Conservation (phyloP, 441 rosid species). For the Cnidoscolus chayamansa region DNA sequence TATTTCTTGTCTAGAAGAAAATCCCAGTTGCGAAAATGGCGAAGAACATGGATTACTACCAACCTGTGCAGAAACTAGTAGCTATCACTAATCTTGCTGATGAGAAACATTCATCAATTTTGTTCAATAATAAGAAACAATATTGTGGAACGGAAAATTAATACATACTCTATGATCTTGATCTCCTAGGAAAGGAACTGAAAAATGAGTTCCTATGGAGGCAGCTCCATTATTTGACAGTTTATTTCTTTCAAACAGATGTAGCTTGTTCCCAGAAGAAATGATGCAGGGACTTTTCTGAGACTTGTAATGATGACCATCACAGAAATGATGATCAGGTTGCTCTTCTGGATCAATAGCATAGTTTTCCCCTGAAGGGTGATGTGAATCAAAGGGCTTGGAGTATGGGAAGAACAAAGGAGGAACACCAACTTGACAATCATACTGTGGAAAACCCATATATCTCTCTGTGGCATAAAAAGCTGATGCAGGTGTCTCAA, state of each 20-base stretch:
- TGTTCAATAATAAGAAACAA: neutral
- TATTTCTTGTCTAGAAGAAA: slow-evolving; percentile 37
- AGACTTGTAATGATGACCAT: slow-evolving; percentile 18
- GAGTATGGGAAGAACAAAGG: slow-evolving; percentile 35
- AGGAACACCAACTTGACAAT: slow-evolving; percentile 24
- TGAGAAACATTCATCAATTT: neutral
- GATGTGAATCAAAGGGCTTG: slow-evolving; percentile 27
- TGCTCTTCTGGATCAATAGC: slow-evolving; percentile 33
- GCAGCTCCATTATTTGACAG: slow-evolving; percentile 18
- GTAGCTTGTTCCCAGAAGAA: slow-evolving; percentile 18
- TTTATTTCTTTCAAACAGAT: slow-evolving; percentile 20
- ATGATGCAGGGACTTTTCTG: slow-evolving; percentile 15
- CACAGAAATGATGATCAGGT: slow-evolving; percentile 27
- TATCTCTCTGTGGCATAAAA: slow-evolving; percentile 53
- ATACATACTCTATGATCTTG: slow-evolving; percentile 49
- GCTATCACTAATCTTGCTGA: neutral
- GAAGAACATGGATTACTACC: slow-evolving; percentile 26
- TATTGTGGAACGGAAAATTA: neutral
- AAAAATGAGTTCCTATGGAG: slow-evolving; percentile 29
- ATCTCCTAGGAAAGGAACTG: slow-evolving; percentile 43
- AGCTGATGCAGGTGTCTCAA: slow-evolving; percentile 54
- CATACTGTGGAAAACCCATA: slow-evolving; percentile 49
- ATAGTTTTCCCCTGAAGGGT: slow-evolving; percentile 30
- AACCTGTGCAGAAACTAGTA: slow-evolving; percentile 32
- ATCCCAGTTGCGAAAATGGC: slow-evolving; percentile 34